phyloP scores from a whole-genome alignment of 495 filamentous ascomycete species.

The Aspergillus olivimuriae region DNA sequence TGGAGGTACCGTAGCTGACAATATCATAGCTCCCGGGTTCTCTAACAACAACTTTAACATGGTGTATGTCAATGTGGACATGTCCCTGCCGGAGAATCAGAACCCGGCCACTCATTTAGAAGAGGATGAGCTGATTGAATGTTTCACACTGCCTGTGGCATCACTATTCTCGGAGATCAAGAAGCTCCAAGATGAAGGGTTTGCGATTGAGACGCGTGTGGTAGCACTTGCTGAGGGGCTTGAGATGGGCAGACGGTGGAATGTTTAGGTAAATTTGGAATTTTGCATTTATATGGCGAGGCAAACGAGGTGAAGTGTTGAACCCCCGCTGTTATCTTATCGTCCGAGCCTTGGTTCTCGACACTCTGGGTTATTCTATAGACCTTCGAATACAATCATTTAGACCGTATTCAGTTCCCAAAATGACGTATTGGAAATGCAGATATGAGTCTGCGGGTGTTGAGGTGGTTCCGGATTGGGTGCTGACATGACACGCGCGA shows the following conservation, averaged over 20 bases:
- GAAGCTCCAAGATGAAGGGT: conserved; percentile 64
- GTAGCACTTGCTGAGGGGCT: conserved; percentile 82
- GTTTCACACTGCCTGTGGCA: conserved; percentile 63
- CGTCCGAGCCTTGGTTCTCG: too few relatives aligned
- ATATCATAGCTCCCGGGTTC: conserved; percentile 59
- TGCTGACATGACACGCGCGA: too few relatives aligned
- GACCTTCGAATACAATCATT: too few relatives aligned
- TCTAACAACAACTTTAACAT: conserved; percentile 84
- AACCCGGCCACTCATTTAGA: conserved; percentile 69
- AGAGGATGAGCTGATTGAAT: conserved; percentile 87
- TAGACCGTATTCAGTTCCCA: too few relatives aligned
- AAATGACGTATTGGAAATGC: too few relatives aligned
- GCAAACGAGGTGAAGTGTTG: too few relatives aligned
- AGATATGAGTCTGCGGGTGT: too few relatives aligned
- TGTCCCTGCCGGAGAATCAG: conserved; percentile 61
- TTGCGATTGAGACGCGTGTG: conserved; percentile 79
- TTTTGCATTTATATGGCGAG: too few relatives aligned
- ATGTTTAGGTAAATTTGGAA: conserved; percentile 17
- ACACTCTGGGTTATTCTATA: too few relatives aligned
- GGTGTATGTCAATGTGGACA: conserved; percentile 77
- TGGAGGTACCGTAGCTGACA: neutral
- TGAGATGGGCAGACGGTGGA: conserved; percentile 63
- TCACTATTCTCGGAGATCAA: conserved; percentile 61
- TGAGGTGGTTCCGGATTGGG: too few relatives aligned
- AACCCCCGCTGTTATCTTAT: too few relatives aligned